Evolutionary conservation across 2,329 filamentous ascomycete species (phyloP).

Genomic region (Erysiphe neolycopersici): DNA sequence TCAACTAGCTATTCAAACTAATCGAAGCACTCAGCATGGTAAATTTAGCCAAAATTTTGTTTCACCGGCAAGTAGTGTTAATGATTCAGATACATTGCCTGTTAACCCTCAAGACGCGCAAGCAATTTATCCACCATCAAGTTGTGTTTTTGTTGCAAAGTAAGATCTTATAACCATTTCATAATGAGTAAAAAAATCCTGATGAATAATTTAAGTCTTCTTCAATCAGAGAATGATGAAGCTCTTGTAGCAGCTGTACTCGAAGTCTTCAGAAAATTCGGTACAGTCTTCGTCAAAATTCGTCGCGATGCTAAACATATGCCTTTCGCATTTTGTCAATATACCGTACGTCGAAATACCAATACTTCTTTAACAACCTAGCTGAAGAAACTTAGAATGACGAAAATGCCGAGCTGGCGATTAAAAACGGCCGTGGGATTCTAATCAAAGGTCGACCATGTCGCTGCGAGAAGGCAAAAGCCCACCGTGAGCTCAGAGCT

Average conservation of each 20-base stretch:
- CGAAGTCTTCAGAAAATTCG: slow-evolving; percentile 24
- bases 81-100: slow-evolving; percentile 1
- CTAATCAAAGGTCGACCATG: slow-evolving; percentile 28
- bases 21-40: slow-evolving; percentile 3
- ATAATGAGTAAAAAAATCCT: not conserved
- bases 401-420: slow-evolving; percentile 22
- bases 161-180: slow-evolving; percentile 16
- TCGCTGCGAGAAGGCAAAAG: slow-evolving; percentile 31
- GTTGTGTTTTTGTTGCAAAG: slow-evolving; percentile 41
- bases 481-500: slow-evolving; percentile 22
- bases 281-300: slow-evolving; percentile 34
- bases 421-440: slow-evolving; percentile 20
- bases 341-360: slow-evolving; percentile 21
- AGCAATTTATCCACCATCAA: slow-evolving; percentile 18
- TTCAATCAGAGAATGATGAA: slow-evolving; percentile 22
- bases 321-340: slow-evolving; percentile 39
- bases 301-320: slow-evolving; percentile 30
- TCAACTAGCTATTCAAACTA: slow-evolving; percentile 2
- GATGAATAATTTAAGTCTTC: slow-evolving; percentile 18
- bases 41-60: slow-evolving; percentile 3
- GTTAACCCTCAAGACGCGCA: slow-evolving; percentile 10
- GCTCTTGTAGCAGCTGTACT: slow-evolving; percentile 26
- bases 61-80: slow-evolving; percentile 1
- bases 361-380: not conserved
- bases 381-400: slow-evolving; percentile 17